A percentile compares a stretch with the other conserved stretches of the same genome.
Conservation (phyloP, 2,329 filamentous ascomycete species). For the Paradendryphiella salina region DNA sequence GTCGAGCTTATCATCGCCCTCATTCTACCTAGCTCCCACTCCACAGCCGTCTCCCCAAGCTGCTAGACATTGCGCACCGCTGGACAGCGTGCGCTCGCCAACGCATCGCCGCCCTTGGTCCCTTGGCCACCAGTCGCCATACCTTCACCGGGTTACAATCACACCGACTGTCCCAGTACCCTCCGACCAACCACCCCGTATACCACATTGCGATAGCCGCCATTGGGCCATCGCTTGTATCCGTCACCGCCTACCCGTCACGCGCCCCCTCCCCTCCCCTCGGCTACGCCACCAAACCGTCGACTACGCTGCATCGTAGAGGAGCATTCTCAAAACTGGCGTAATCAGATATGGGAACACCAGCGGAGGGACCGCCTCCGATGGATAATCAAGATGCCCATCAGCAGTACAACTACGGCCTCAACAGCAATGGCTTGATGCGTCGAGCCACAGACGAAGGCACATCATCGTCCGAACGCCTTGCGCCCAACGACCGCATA, state of each 20-base stretch:
- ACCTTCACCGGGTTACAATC: slow-evolving; percentile 1
- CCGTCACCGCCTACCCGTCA: slow-evolving; percentile 6
- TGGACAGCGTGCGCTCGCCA: slow-evolving; percentile 20
- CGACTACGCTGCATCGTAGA: slow-evolving; percentile 6
- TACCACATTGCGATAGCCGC: slow-evolving; percentile 3
- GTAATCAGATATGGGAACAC: slow-evolving; percentile 40
- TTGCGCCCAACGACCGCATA: slow-evolving; percentile 30
- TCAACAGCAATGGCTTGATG: slow-evolving; percentile 38
- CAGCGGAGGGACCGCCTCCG: slow-evolving; percentile 42
- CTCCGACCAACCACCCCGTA: neutral
- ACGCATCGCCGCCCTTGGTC: slow-evolving; percentile 7
- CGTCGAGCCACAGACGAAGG: slow-evolving; percentile 39
- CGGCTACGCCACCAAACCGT: slow-evolving; percentile 11
- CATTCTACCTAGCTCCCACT: slow-evolving; percentile 17
- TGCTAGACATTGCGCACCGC: slow-evolving; percentile 15
- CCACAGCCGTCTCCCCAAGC: slow-evolving; percentile 10
- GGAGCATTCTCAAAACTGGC: slow-evolving; percentile 26
- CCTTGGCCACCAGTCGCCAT: slow-evolving; percentile 3
- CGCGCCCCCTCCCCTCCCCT: slow-evolving; percentile 13
- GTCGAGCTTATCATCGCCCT: slow-evolving; percentile 9
- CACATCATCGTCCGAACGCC: slow-evolving; percentile 27
- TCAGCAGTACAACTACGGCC: slow-evolving; percentile 36
- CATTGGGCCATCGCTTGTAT: neutral
- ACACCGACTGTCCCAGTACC: neutral
- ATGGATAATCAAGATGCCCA: slow-evolving; percentile 38